phyloP scores from a whole-genome alignment of 2,329 filamentous ascomycete genomes.

The Madurella mycetomatis region DNA sequence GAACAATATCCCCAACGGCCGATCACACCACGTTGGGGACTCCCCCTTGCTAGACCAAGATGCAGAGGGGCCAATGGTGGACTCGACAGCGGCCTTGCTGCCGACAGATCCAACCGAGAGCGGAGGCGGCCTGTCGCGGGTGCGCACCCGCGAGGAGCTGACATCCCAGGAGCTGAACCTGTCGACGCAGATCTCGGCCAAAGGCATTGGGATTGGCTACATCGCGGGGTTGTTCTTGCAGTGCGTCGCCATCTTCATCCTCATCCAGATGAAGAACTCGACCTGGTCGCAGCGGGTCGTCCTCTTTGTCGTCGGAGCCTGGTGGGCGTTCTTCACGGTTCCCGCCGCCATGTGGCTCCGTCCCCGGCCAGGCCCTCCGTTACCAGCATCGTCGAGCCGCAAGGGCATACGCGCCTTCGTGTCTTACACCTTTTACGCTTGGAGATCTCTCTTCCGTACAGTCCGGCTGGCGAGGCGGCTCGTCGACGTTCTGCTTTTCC shows the following conservation, averaged over 20 bases:
- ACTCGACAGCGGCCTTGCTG: slow-evolving; percentile 47
- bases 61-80: slow-evolving; percentile 30
- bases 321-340: slow-evolving; percentile 92
- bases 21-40: slow-evolving; percentile 35
- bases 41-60: slow-evolving; percentile 30
- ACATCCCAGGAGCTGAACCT: slow-evolving; percentile 68
- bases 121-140: slow-evolving; percentile 34
- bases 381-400: slow-evolving; percentile 43
- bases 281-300: slow-evolving; percentile 84
- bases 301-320: slow-evolving; percentile 78
- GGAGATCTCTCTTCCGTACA: slow-evolving; percentile 80
- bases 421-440: slow-evolving; percentile 75
- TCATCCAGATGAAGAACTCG: slow-evolving; percentile 68
- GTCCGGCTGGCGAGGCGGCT: slow-evolving; percentile 68
- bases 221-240: slow-evolving; percentile 81
- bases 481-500: slow-evolving; percentile 70
- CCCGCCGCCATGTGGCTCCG: slow-evolving; percentile 85
- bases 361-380: slow-evolving; percentile 79
- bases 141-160: slow-evolving; percentile 43
- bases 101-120: slow-evolving; percentile 30
- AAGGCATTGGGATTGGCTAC: slow-evolving; percentile 92
- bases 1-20: slow-evolving; percentile 31
- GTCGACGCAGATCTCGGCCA: slow-evolving; percentile 86
- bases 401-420: slow-evolving; percentile 49
- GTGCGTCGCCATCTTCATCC: slow-evolving; percentile 70